Conservation (phyloP, 495 filamentous ascomycete genomes). For the Xanthoparmelia taractica region DNA sequence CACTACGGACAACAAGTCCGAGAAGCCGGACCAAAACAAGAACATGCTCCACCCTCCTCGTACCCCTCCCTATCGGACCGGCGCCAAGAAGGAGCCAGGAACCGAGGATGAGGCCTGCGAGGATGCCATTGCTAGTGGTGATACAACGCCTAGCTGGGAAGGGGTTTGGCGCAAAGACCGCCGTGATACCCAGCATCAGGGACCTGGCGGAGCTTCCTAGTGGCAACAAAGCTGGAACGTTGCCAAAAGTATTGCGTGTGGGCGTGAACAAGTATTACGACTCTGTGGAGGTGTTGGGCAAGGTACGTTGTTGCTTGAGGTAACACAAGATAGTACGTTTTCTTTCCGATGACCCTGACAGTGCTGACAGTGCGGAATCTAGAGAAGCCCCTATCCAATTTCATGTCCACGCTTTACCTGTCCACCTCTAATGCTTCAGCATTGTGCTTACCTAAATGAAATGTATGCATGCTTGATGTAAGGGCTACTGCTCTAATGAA, state of each 20-base stretch:
- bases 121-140: slow-evolving; percentile 14
- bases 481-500: background rate
- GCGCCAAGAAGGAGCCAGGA: background rate
- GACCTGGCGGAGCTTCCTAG: background rate
- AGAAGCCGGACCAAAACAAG: slow-evolving; percentile 6
- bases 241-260: background rate
- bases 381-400: background rate
- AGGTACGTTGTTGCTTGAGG: background rate
- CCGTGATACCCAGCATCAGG: background rate
- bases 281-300: background rate
- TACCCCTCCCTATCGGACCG: slow-evolving; percentile 10
- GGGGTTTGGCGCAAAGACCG: slow-evolving; percentile 16
- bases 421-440: background rate
- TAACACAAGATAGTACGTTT: background rate
- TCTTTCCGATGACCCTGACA: background rate
- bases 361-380: background rate
- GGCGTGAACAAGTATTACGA: background rate
- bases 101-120: slow-evolving; percentile 1
- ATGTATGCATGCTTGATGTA: background rate
- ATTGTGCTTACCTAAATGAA: background rate
- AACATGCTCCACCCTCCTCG: slow-evolving; percentile 9
- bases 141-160: slow-evolving; percentile 12
- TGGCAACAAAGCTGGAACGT: background rate
- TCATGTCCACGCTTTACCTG: background rate
- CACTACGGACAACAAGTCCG: background rate